These are phyloP conservation scores for Mycena metata DNA, from an alignment of 768 basidiomycete species.

Conservation along the genomic window DNA sequence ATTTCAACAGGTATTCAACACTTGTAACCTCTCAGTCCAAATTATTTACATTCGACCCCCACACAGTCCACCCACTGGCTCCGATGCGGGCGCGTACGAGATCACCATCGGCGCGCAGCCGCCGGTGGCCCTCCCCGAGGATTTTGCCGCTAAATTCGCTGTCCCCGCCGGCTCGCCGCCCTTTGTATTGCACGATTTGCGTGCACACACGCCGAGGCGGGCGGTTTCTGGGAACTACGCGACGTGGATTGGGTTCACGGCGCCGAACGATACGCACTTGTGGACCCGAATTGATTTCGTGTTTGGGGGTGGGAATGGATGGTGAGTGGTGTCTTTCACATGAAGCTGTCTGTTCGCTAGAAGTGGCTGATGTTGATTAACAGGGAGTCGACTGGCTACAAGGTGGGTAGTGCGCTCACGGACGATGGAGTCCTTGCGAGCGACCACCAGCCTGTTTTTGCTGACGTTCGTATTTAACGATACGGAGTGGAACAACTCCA, in stretches of 20 bases:
- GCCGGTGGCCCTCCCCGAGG: constrained; percentile 57
- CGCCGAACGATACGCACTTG: constrained; percentile 51
- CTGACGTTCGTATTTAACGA: constrained; percentile 51
- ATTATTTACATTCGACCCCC: neutral
- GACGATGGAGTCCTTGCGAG: constrained; percentile 69
- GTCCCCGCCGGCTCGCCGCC: constrained; percentile 46
- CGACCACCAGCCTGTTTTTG: constrained; percentile 69
- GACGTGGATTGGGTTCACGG: constrained; percentile 65
- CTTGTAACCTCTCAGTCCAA: neutral
- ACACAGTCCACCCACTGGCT: constrained; percentile 56
- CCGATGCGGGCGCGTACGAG: constrained; percentile 63
- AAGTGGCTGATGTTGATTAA: neutral
- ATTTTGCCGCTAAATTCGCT: constrained; percentile 58
- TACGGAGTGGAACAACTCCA: no score
- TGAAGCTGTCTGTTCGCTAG: no score
- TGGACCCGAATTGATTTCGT: constrained; percentile 66
- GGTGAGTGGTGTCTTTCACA: constrained; percentile 38
- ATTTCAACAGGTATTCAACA: constrained; percentile 69
- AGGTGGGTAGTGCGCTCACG: constrained; percentile 55
- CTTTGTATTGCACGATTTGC: constrained; percentile 62
- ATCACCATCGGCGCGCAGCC: constrained; percentile 59
- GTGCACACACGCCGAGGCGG: constrained; percentile 55
- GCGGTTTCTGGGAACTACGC: constrained; percentile 61
- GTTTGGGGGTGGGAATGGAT: constrained; percentile 63
- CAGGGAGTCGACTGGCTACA: constrained; percentile 55